These are phyloP conservation scores for Euphrasia confusa DNA, from an alignment of 257 asterid species.

Conservation along the genomic window DNA sequence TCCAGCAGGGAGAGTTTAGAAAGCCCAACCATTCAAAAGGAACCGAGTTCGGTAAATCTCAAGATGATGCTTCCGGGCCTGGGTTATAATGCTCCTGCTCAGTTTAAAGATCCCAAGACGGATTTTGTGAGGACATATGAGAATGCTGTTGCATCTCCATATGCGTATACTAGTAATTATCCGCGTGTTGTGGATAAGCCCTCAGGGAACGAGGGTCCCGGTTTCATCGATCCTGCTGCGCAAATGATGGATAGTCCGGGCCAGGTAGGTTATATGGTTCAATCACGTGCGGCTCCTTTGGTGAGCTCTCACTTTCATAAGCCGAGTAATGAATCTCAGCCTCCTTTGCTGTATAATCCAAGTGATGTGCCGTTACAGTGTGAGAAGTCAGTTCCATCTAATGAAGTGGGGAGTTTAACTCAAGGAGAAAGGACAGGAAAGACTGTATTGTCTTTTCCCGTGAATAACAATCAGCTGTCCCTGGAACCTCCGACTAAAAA, in stretches of 20 bases:
- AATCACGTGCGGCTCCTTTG: conserved; percentile 25
- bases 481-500: conserved; percentile 25
- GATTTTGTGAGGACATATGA: conserved; percentile 26
- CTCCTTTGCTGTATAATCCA: conserved; percentile 34
- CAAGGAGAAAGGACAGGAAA: conserved; percentile 23
- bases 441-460: background rate
- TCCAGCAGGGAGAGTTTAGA: conserved; percentile 59
- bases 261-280: conserved; percentile 1
- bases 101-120: conserved; percentile 30
- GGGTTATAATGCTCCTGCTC: conserved; percentile 31
- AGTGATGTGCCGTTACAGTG: conserved; percentile 28
- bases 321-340: conserved; percentile 30
- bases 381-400: conserved; percentile 29
- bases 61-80: conserved; percentile 27
- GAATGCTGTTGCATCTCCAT: conserved; percentile 27
- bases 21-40: conserved; percentile 43
- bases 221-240: conserved; percentile 25
- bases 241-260: conserved; percentile 27
- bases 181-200: conserved; percentile 26
- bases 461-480: conserved; percentile 27
- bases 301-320: conserved; percentile 28
- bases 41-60: conserved; percentile 26
- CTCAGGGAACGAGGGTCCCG: conserved; percentile 28
- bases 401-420: conserved; percentile 29
- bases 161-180: conserved; percentile 25